A percentile compares a stretch with the other conserved stretches of the same genome.
These are phyloP conservation scores for Neofusicoccum umdonicola DNA, from an alignment of 2,329 filamentous ascomycete species.

Conservation along the genomic window DNA sequence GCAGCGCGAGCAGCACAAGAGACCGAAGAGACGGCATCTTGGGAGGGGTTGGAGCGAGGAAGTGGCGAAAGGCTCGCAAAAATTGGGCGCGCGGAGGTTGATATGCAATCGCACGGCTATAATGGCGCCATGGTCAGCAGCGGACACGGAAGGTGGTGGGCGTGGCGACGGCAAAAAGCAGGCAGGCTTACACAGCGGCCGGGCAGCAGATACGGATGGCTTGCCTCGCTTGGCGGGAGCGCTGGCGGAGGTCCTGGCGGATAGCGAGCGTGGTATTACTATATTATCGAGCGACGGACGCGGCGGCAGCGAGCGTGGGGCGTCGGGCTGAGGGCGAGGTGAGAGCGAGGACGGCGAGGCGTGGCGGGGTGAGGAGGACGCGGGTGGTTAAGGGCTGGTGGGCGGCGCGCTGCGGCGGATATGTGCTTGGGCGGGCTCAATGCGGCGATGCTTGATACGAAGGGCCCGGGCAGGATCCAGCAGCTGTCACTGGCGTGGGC, in stretches of 20 bases:
- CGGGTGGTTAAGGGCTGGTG: not conserved
- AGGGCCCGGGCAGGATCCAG: slow-evolving; percentile 4
- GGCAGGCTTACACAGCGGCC: not conserved
- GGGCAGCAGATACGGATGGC: not conserved
- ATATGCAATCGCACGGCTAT: slow-evolving; percentile 1
- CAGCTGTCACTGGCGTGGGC: slow-evolving; percentile 7
- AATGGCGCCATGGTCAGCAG: slow-evolving; percentile 1
- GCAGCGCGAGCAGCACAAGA: slow-evolving; percentile 31
- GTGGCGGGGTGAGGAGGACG: not conserved
- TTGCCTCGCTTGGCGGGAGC: not conserved
- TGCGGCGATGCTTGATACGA: slow-evolving; percentile 9
- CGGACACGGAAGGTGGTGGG: not conserved
- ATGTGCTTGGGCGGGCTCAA: not conserved
- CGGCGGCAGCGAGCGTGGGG: slow-evolving; percentile 3
- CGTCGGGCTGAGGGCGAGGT: not conserved
- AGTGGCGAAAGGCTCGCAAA: not conserved
- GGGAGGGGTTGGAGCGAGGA: not conserved
- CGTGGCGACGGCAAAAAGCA: not conserved
- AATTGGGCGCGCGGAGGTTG: not conserved
- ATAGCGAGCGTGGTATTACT: slow-evolving; percentile 6
- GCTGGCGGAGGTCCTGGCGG: not conserved
- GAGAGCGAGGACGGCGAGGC: not conserved
- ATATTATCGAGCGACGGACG: not conserved
- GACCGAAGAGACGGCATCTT: slow-evolving; percentile 25
- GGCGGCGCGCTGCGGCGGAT: not conserved